These are phyloP conservation scores for Cornus kousa DNA, from an alignment of 148 eudicot species.

Conservation along the genomic window DNA sequence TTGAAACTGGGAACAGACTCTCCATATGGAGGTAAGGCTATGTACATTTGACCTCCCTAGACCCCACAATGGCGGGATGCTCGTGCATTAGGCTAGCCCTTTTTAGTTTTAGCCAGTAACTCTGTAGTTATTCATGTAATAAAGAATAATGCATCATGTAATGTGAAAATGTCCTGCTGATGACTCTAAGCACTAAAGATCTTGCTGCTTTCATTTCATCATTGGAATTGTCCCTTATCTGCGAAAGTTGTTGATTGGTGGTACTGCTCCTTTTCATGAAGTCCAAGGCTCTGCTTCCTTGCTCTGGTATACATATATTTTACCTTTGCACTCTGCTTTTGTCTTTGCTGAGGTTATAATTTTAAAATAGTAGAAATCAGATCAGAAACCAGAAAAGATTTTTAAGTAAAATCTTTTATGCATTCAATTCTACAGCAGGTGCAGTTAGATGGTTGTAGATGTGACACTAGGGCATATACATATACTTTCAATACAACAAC, in stretches of 20 bases:
- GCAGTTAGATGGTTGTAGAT: too few species aligned
- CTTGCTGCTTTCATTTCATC: slow-evolving; percentile 24
- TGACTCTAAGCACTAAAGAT: not conserved
- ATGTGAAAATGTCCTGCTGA: not conserved
- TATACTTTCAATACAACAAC: too few species aligned
- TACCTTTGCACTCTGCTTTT: not conserved
- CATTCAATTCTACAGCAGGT: too few species aligned
- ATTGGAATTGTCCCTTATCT: slow-evolving; percentile 58
- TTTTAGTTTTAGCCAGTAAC: too few species aligned
- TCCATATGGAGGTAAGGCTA: too few species aligned
- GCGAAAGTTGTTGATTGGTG: slow-evolving; percentile 48
- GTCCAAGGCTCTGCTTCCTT: slow-evolving; percentile 58
- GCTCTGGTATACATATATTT: slow-evolving; percentile 44
- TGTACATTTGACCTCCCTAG: too few species aligned
- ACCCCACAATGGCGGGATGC: too few species aligned
- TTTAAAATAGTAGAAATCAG: not conserved
- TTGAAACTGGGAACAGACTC: too few species aligned
- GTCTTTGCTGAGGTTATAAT: not conserved
- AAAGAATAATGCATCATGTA: not conserved
- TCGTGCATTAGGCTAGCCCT: too few species aligned
- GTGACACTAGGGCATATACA: too few species aligned
- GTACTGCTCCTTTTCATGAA: slow-evolving; percentile 70
- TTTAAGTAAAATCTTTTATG: not conserved
- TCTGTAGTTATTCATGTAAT: too few species aligned
- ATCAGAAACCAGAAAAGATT: not conserved